Evolutionary conservation across 2,329 filamentous ascomycete genomes (phyloP).

Genomic region (Pyrenophora seminiperda): DNA sequence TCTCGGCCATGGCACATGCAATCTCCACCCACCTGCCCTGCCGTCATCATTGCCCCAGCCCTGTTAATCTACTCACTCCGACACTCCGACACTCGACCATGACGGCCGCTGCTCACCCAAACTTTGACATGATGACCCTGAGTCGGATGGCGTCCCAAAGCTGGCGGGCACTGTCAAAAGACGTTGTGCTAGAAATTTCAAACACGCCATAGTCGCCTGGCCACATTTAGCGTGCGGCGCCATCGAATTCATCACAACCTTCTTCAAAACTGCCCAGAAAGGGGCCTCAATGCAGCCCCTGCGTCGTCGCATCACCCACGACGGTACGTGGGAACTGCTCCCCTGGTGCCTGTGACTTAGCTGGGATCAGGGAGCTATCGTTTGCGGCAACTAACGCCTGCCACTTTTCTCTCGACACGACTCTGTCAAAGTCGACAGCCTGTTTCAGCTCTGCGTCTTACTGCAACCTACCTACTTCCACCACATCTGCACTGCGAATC

Average conservation of each 20-base stretch:
- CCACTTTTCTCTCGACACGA: conserved; percentile 34
- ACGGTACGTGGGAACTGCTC: conserved; percentile 33
- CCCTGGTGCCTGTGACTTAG: conserved; percentile 24
- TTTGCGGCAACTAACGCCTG: conserved; percentile 35
- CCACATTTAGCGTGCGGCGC: conserved; percentile 24
- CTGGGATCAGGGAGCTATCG: conserved; percentile 29
- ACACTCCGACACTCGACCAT: too few species aligned
- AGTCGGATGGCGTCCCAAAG: neutral
- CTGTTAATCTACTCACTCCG: neutral
- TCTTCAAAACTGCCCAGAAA: conserved; percentile 27
- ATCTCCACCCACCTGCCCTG: neutral
- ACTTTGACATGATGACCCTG: too few species aligned
- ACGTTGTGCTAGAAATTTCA: conserved; percentile 19
- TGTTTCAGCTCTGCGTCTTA: conserved; percentile 36
- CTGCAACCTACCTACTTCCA: conserved; percentile 25
- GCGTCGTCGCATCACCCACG: conserved; percentile 34
- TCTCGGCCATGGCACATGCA: conserved; percentile 8
- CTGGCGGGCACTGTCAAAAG: conserved; percentile 14
- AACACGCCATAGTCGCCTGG: conserved; percentile 23
- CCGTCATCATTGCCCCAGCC: too few species aligned
- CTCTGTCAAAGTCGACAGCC: conserved; percentile 31
- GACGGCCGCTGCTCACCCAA: too few species aligned
- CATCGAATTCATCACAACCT: conserved; percentile 28
- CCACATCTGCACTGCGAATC: conserved; percentile 32
- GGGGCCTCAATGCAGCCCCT: conserved; percentile 38